phyloP scores from a whole-genome alignment of 75 land plant genomes.

The Adiantum capillusveneris region DNA sequence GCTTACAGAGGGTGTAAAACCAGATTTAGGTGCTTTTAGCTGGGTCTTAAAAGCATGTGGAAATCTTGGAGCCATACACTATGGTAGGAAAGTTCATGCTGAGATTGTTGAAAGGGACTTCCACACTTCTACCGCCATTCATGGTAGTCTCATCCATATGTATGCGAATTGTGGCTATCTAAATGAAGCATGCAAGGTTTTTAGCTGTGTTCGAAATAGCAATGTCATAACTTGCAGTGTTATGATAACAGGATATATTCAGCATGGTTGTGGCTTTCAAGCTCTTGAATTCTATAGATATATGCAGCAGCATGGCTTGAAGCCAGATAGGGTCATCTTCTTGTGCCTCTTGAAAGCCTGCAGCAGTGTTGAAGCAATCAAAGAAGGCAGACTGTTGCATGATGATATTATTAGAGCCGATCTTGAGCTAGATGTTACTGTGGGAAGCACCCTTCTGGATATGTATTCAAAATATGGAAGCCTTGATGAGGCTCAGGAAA shows the following conservation, averaged over 20 bases:
- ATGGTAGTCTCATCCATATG: neutral
- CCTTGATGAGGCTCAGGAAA: conserved; percentile 13
- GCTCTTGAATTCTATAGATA: neutral
- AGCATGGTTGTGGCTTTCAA: neutral
- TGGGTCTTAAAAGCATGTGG: conserved; percentile 1
- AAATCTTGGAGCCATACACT: neutral
- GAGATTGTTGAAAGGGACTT: neutral
- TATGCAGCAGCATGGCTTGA: conserved; percentile 1
- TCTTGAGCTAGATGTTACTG: conserved; percentile 19
- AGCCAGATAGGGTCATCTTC: conserved; percentile 6
- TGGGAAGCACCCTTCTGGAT: conserved; percentile 25
- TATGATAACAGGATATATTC: conserved; percentile 5
- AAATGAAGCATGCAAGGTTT: conserved; percentile 1
- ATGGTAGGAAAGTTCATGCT: neutral
- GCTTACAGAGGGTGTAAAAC: neutral
- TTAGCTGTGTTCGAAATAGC: neutral
- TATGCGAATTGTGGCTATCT: neutral
- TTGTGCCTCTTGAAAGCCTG: conserved; percentile 37
- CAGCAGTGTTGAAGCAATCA: conserved; percentile 31
- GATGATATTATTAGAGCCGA: conserved; percentile 24
- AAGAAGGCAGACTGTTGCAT: conserved; percentile 46
- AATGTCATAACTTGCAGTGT: conserved; percentile 1
- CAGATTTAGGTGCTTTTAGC: neutral
- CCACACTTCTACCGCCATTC: neutral
- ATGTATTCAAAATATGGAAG: conserved; percentile 38